Conservation (phyloP, 2,329 filamentous ascomycete species). For the Didymella segeticola region DNA sequence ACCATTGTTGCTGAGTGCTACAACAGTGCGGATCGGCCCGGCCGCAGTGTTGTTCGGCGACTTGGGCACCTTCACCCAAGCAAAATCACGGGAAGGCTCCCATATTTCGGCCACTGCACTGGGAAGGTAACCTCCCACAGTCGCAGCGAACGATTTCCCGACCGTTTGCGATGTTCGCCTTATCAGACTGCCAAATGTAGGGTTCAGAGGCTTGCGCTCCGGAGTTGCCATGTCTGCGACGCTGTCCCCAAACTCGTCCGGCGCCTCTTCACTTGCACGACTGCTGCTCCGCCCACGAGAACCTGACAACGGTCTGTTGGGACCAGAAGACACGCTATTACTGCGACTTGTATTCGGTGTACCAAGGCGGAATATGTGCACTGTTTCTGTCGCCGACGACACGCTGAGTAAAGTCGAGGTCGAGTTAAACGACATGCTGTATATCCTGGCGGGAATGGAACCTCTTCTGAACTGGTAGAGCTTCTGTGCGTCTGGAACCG, state of each 20-base stretch:
- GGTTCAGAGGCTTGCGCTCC: conserved; percentile 60
- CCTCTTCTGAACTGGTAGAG: conserved; percentile 95
- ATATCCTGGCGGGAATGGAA: conserved; percentile 94
- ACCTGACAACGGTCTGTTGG: conserved; percentile 29
- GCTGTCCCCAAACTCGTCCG: conserved; percentile 53
- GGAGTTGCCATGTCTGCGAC: conserved; percentile 35
- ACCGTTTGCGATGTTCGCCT: conserved; percentile 95
- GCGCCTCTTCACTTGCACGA: conserved; percentile 48
- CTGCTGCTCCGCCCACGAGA: conserved; percentile 53
- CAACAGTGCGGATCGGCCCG: conserved; percentile 80
- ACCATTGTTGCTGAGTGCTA: conserved; percentile 93
- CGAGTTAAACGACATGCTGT: conserved; percentile 98
- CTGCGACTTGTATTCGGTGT: conserved; percentile 42
- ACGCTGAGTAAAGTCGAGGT: conserved; percentile 92
- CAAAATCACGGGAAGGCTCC: conserved; percentile 94
- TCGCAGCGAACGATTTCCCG: conserved; percentile 84
- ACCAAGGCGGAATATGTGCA: conserved; percentile 88
- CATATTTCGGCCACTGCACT: conserved; percentile 96
- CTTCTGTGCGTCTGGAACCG: conserved; percentile 87
- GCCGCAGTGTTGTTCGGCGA: conserved; percentile 46
- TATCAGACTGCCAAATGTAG: conserved; percentile 87
- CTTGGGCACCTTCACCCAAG: conserved; percentile 91
- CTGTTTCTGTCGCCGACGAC: conserved; percentile 93
- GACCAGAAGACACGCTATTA: conserved; percentile 41
- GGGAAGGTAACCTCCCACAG: conserved; percentile 89